Percentiles rank a stretch among this genome's conserved stretches.
These are phyloP conservation scores for Rhododendron simsii DNA, from an alignment of 148 eudicot species.

Conservation along the genomic window DNA sequence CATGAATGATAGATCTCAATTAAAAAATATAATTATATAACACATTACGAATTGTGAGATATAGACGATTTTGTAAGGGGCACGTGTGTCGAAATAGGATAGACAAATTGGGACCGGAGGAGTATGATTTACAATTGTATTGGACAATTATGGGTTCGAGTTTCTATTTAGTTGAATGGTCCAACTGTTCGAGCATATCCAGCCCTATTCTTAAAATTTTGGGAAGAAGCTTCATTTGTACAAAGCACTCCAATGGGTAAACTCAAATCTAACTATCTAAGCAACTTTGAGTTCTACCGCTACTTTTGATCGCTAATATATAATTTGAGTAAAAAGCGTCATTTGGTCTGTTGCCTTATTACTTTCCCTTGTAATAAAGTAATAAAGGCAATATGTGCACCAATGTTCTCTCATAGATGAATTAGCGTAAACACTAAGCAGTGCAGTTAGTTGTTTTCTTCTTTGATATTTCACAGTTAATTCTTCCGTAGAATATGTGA, in stretches of 20 bases:
- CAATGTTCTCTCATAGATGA: background rate
- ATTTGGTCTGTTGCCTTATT: background rate
- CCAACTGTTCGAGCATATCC: background rate
- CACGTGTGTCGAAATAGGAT: background rate
- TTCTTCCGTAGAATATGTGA: background rate
- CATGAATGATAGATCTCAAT: no score
- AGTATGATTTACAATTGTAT: background rate
- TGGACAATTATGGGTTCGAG: background rate
- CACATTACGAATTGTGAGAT: no score
- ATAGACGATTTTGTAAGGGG: background rate
- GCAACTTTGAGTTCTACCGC: no score
- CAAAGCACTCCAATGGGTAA: no score
- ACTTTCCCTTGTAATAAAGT: background rate
- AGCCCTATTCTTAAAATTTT: background rate
- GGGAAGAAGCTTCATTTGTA: background rate
- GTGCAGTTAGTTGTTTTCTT: background rate
- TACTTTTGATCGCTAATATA: no score
- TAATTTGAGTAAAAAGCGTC: no score
- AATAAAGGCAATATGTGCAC: background rate
- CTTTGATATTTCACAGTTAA: background rate
- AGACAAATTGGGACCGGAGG: background rate
- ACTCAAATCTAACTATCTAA: no score
- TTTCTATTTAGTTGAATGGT: background rate
- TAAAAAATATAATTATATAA: no score
- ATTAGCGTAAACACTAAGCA: background rate